Conservation (phyloP, 768 basidiomycete species). For the Lentinula raphanica region DNA sequence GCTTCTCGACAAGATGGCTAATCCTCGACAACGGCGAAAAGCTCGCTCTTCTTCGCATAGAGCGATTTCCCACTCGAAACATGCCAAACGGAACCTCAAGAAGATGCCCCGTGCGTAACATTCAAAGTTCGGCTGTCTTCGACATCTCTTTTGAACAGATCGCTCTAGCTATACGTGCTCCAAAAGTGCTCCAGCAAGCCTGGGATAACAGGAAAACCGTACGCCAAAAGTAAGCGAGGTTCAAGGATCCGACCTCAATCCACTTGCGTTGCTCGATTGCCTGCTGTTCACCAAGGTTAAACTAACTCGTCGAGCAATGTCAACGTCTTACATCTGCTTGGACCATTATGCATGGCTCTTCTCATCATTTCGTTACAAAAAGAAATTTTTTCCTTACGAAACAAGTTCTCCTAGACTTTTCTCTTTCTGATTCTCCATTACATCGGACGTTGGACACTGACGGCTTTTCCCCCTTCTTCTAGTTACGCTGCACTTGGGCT, state of each 20-base stretch:
- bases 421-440: background rate
- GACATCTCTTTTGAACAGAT: background rate
- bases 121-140: constrained; percentile 2
- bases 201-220: constrained; percentile 90
- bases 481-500: constrained; percentile 82
- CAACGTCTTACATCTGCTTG: background rate
- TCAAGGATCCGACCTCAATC: background rate
- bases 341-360: background rate
- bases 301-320: background rate
- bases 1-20: constrained; percentile 61
- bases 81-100: constrained; percentile 70
- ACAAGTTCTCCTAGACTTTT: constrained; percentile 3
- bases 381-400: background rate
- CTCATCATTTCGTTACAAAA: no score
- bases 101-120: constrained; percentile 65
- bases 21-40: constrained; percentile 91
- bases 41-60: constrained; percentile 70
- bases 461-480: constrained; percentile 9
- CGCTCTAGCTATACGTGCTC: constrained; percentile 68
- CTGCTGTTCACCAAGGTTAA: background rate
- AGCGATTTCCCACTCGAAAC: constrained; percentile 66
- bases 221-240: constrained; percentile 73
- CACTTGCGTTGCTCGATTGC: background rate
- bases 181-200: constrained; percentile 72
- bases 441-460: constrained; percentile 1